Evolutionary conservation across 2,329 filamentous ascomycete species (phyloP), one percentile per base, ranked within the genome.

Genomic region (Aspergillus viridinutans): DNA sequence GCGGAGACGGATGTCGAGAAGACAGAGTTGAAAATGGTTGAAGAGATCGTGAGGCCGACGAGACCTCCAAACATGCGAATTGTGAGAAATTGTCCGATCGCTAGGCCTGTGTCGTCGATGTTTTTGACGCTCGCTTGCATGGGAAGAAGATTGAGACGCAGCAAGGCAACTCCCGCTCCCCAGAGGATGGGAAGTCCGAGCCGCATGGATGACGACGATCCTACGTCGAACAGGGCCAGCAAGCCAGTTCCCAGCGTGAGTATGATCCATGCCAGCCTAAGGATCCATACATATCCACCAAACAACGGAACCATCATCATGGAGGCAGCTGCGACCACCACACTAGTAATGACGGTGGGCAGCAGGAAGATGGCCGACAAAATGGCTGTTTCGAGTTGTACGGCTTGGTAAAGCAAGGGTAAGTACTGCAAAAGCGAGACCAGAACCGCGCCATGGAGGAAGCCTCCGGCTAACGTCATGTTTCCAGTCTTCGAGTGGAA

Each of bases 321-420:
- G 14, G 51, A 57, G 28, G 47, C 20, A 3, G 43, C 54, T 6
- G 42, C 55, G 4, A 48, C 21, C 32, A 32, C 5, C 8, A 57
- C 51, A 7, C 55, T 57, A 5, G n/a, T 47, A 14, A 50, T 54
- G 5, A 32, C 9, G 4, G 43, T 54, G 0, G 84, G 84, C 35
- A 87, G 80, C 47, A 81, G 68, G 26, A 80, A 81, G 1, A 86
- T 76, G 20, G 82, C 83, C 0, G 81, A 74, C 28, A 79, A 73
- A 54, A 84, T 75, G 1, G 82, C 79, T 1, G 73, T 74, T 65
- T 81, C 81, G 29, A 76, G 75, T 61, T 83, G 79, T 47, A 84
- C 80, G 2, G 67, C 65, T 52, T 69, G 62, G 53, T 67, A 70
- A 56, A 74, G 72, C 4, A 74, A 59, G 3, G 81, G 78, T 23